Conservation (phyloP, 225 moss, liverwort and hornwort genomes). For the Polytrichum commune region DNA sequence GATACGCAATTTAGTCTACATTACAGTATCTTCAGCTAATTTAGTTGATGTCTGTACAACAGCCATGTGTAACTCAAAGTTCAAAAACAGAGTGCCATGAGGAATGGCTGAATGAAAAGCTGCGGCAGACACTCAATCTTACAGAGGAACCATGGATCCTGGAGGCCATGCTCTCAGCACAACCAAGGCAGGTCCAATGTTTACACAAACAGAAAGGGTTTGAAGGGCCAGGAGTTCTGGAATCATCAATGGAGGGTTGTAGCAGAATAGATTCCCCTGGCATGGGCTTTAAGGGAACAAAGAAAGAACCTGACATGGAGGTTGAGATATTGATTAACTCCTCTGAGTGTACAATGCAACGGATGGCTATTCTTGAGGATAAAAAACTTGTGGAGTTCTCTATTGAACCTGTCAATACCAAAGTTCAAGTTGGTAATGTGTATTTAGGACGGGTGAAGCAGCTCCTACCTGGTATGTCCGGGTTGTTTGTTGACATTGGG, state of each 20-base stretch:
- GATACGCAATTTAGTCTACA: neutral
- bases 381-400: constrained; percentile 89
- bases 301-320: constrained; percentile 55
- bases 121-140: constrained; percentile 57
- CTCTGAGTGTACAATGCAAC: constrained; percentile 96
- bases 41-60: constrained; percentile 11
- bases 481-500: constrained; percentile 90
- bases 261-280: constrained; percentile 17
- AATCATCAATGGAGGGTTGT: constrained; percentile 23
- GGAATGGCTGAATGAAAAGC: constrained; percentile 64
- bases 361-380: constrained; percentile 95
- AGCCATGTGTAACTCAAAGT: constrained; percentile 22
- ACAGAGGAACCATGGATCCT: constrained; percentile 93
- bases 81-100: constrained; percentile 27
- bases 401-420: constrained; percentile 88
- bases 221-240: constrained; percentile 23
- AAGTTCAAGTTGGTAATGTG: constrained; percentile 92
- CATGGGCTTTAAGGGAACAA: constrained; percentile 26
- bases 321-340: constrained; percentile 97
- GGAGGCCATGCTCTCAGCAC: constrained; percentile 74
- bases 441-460: constrained; percentile 94
- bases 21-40: neutral
- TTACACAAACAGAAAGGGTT: constrained; percentile 29
- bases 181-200: constrained; percentile 34
- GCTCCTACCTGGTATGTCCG: constrained; percentile 94